phyloP scores from a whole-genome alignment of 495 filamentous ascomycete genomes.

The Sabuloglossum arenarium region DNA sequence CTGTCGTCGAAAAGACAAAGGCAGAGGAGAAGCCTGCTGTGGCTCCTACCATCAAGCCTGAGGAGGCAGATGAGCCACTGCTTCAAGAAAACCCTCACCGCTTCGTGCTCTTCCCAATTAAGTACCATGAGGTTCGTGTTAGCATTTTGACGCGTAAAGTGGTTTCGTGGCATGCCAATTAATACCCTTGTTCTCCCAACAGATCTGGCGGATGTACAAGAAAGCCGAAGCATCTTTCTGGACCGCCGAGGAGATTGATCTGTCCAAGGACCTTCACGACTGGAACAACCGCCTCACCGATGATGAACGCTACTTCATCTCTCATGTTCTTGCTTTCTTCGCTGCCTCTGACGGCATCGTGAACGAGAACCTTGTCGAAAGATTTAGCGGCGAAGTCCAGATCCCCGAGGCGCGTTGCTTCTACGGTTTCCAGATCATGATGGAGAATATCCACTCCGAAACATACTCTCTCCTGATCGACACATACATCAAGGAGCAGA shows the following conservation, averaged over 20 bases:
- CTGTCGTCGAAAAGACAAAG: slow-evolving; percentile 29
- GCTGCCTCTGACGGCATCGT: slow-evolving; percentile 98
- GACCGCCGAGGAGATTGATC: slow-evolving; percentile 98
- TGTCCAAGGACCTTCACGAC: slow-evolving; percentile 95
- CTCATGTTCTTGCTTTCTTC: slow-evolving; percentile 97
- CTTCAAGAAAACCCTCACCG: slow-evolving; percentile 90
- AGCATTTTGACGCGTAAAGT: slow-evolving; percentile 40
- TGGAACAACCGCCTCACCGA: slow-evolving; percentile 96
- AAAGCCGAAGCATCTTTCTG: slow-evolving; percentile 99
- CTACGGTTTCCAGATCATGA: slow-evolving; percentile 99
- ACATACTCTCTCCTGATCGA: slow-evolving; percentile 99
- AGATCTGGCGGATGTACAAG: slow-evolving; percentile 99
- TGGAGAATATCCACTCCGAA: slow-evolving; percentile 99
- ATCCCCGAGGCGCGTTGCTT: slow-evolving; percentile 97
- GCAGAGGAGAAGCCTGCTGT: slow-evolving; percentile 27
- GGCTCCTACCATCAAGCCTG: slow-evolving; percentile 39
- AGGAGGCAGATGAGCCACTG: slow-evolving; percentile 71
- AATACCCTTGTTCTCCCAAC: slow-evolving; percentile 13
- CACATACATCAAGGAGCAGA: slow-evolving; percentile 97
- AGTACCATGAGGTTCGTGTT: slow-evolving; percentile 87
- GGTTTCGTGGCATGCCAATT: slow-evolving; percentile 15
- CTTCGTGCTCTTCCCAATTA: slow-evolving; percentile 96
- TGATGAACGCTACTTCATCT: slow-evolving; percentile 95
- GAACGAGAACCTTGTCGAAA: slow-evolving; percentile 97
- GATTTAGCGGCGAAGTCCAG: slow-evolving; percentile 94